Evolutionary conservation across 345 rosid genomes (phyloP), one percentile per base, ranked within the genome.

Genomic region (Combretum micranthum): DNA sequence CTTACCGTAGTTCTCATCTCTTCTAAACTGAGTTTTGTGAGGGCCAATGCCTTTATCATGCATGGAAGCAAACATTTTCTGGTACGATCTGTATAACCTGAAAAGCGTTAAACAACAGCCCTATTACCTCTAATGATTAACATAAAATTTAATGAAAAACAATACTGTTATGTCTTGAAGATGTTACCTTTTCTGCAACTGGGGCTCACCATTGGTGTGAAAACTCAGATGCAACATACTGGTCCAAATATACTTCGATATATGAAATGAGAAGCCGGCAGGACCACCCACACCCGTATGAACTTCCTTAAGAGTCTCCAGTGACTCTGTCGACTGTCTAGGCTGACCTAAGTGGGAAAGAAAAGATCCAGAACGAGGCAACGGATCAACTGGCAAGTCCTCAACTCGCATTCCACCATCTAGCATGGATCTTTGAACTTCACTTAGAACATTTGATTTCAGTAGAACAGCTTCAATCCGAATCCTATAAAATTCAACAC

Each of bases 371-470:
- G 76, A 59, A 47, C 75, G 88, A 53, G 83, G 83, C 55, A 77
- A 56, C 17, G 76, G 78, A 72, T 79, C 94, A 39, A 73, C 63
- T 42, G 83, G 87, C 66, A 94, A 62, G 77, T 94, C 95, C 75
- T 94, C 96, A 63, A 94, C 87, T 56, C 72, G 90, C 88, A 94
- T 75, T 45, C 96, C 99, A 66, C 99, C 99, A 67, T 94, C 99
- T 44, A 78, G 60, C 55, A 84, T 68, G 68, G 99, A 87, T 67
- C 96, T 84, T 74, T 87, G 97, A 65, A 82, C 82, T 82, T 82
- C 83, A 13, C 89, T 80, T 44, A 90, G 90, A 66, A 94, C 87
- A 71, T 80, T 79, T 60, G 97, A 94, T 79, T 86, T 94, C 66
- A 83, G 67, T 65, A 94, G 90, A 52, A 85, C 95, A 44, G 22